Base-by-base conservation (phyloP, 148 eudicot species). In the Nepenthes mirabilis region DNA sequence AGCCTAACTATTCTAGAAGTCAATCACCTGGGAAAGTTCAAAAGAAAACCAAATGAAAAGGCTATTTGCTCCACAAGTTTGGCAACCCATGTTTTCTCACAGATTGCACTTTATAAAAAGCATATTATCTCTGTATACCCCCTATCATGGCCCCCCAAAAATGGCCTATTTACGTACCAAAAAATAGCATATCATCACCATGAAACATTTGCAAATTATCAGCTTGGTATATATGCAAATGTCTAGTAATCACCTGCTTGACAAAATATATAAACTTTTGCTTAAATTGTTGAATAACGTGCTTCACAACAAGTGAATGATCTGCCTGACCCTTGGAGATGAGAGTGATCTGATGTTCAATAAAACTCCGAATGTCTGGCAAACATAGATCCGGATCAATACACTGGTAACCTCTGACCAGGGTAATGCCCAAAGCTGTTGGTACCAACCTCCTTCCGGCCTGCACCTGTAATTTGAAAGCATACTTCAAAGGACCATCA, bases 311-410 rank as follows among this genome's bases (percentile, higher is more conserved):
- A 58, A 81, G 81, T 36, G 77, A 72, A 81, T 87, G 93, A 73
- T 91, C 89, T 61, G 91, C 90, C 75, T 91, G 87, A 67, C 97
- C 97, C 81, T 85, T 87, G 43, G 90, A 85, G 59, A 91, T 77
- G 60, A 87, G 93, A 48, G 85, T 76, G 67, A 91, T 91, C 75
- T 87, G 97, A 50, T 91, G 95, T 75, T 91, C 97, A 36, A 91
- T 91, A 71, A 91, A 91, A 73, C 97, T 76, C 57, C 97, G 87
- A 45, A 91, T 91, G 73, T 91, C 93, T 6, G 97, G 97, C 70
- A 91, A 75, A 77, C 97, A 87, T 33, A 91, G 90, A 79, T 91
- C 97, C 48, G 97, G 97, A 78, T 91, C 97, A 61, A 77, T 91
- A 68, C 85, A 77, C 40, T 91, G 97, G 75, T 91, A 91, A 55